Evolutionary conservation across 176 grass and related monocot genomes (phyloP).

Genomic region (Otatea glauca): DNA sequence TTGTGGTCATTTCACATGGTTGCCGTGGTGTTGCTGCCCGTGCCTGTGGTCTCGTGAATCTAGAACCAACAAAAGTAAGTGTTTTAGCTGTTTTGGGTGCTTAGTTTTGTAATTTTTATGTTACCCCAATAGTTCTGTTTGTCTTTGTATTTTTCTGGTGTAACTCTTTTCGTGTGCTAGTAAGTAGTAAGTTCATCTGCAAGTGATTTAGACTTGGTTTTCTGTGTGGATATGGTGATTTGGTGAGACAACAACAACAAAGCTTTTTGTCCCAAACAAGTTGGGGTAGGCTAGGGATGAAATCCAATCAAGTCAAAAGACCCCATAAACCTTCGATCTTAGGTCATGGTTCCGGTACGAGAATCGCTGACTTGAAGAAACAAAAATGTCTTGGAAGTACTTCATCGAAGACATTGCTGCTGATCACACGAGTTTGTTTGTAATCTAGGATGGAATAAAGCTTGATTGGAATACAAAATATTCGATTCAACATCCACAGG

Average conservation of each 20-base stretch:
- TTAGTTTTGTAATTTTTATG: background rate
- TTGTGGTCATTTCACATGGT: conserved; percentile 93
- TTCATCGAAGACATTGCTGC: conserved; percentile 10
- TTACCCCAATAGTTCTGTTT: background rate
- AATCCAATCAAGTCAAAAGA: too few relatives aligned
- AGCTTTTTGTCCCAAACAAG: too few relatives aligned
- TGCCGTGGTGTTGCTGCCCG: conserved; percentile 89
- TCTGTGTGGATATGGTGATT: background rate
- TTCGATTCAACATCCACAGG: background rate
- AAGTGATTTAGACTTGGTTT: conserved; percentile 20
- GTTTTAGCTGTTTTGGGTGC: background rate
- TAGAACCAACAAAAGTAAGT: conserved; percentile 92
- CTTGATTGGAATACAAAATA: background rate
- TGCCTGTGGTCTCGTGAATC: conserved; percentile 96
- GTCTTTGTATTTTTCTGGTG: background rate
- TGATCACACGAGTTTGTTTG: background rate
- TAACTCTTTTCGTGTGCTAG: background rate
- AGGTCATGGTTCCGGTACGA: too few relatives aligned
- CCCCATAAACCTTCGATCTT: too few relatives aligned
- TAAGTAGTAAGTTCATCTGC: background rate
- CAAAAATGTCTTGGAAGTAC: background rate
- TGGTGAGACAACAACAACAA: background rate
- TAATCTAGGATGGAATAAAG: background rate
- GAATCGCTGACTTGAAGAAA: background rate
- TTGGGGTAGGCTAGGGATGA: too few relatives aligned